These are phyloP conservation scores for Rhododendron henanense DNA, from an alignment of 148 eudicot species.

Conservation along the genomic window DNA sequence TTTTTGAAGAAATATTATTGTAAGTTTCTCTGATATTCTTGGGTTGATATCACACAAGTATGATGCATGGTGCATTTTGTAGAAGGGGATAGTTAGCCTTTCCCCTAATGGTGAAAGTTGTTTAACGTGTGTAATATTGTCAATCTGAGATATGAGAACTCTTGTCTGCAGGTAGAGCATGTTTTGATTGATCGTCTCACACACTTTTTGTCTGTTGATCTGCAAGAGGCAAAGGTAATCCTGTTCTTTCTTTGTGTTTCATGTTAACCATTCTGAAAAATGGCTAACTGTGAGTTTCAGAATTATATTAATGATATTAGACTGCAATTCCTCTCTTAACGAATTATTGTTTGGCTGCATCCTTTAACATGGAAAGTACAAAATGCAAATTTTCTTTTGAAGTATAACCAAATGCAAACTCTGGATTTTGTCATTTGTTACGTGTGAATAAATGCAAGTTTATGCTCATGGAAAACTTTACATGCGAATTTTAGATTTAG, in stretches of 20 bases:
- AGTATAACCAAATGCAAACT: neutral
- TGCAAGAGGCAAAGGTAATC: conserved; percentile 85
- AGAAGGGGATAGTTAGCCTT: neutral
- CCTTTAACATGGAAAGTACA: neutral
- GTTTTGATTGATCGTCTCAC: conserved; percentile 79
- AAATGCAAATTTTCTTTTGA: neutral
- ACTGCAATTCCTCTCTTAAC: neutral
- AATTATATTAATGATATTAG: neutral
- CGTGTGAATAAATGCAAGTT: neutral
- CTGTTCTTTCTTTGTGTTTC: neutral
- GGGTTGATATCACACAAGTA: neutral
- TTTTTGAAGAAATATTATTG: neutral
- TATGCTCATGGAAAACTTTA: neutral
- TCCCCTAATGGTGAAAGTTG: neutral
- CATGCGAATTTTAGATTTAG: neutral
- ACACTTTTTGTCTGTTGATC: conserved; percentile 80
- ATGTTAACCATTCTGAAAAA: neutral
- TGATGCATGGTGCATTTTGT: neutral
- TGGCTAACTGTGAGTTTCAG: neutral
- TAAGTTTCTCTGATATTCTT: neutral
- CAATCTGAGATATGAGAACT: conserved; percentile 5
- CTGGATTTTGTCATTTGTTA: neutral
- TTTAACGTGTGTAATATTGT: neutral
- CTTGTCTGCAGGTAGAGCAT: conserved; percentile 74
- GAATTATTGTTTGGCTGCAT: neutral